Conservation (phyloP, 805 yeast genomes). For the Hanseniaspora taiwanica region DNA sequence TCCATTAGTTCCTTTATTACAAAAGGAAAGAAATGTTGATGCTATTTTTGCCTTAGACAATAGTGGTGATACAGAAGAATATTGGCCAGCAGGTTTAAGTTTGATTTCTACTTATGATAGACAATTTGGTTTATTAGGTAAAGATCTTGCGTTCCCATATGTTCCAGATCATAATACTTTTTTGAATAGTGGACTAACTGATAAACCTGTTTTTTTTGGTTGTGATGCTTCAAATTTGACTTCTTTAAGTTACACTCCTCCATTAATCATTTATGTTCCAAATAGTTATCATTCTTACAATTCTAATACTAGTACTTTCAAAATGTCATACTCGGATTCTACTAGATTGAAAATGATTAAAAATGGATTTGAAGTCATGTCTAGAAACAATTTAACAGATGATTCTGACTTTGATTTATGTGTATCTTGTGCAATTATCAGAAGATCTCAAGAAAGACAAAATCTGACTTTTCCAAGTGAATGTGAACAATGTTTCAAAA, state of each 20-base stretch:
- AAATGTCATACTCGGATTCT: conserved; percentile 44
- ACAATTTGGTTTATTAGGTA: conserved; percentile 41
- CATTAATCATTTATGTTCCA: conserved; percentile 66
- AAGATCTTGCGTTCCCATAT: conserved; percentile 59
- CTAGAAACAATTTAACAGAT: conserved; percentile 52
- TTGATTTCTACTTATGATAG: conserved; percentile 42
- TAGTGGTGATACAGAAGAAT: conserved; percentile 45
- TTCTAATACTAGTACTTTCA: conserved; percentile 63
- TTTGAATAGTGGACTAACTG: conserved; percentile 43
- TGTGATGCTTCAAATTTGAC: conserved; percentile 59
- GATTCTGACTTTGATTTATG: conserved; percentile 62
- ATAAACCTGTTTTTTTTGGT: conserved; percentile 71
- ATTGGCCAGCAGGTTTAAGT: conserved; percentile 61
- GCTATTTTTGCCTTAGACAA: conserved; percentile 55
- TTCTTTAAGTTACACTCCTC: conserved; percentile 42
- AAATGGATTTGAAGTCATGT: conserved; percentile 63
- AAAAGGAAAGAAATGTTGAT: conserved; percentile 46
- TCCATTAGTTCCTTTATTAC: conserved; percentile 52
- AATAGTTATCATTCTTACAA: conserved; percentile 52
- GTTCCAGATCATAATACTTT: conserved; percentile 63
- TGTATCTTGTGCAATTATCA: conserved; percentile 70
- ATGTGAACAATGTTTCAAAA: conserved; percentile 56
- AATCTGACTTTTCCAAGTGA: conserved; percentile 46
- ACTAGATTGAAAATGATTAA: conserved; percentile 47
- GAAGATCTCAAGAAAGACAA: conserved; percentile 62